These are phyloP conservation scores for Ramularia endophylla DNA, from an alignment of 2,329 filamentous ascomycete genomes.

Conservation along the genomic window DNA sequence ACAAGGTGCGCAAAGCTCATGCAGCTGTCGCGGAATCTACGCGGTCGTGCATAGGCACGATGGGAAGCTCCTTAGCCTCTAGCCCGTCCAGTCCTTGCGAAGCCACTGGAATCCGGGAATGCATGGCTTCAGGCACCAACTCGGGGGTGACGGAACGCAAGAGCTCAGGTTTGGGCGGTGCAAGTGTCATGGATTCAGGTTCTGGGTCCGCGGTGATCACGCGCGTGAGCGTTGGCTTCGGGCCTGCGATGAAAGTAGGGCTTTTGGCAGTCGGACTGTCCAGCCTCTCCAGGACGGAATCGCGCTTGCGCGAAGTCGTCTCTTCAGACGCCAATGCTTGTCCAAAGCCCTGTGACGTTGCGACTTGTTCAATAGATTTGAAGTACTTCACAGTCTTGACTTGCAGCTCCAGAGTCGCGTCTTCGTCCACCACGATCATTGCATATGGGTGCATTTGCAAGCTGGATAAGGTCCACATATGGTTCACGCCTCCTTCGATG, in stretches of 20 bases:
- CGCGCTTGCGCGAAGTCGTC: constrained; percentile 27
- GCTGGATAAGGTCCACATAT: constrained; percentile 84
- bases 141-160: constrained; percentile 29
- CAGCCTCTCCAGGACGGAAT: constrained; percentile 32
- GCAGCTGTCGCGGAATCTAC: constrained; percentile 22
- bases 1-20: background rate
- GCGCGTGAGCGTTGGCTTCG: constrained; percentile 12
- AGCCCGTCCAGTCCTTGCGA: constrained; percentile 18
- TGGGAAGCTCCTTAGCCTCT: constrained; percentile 27
- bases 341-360: constrained; percentile 39
- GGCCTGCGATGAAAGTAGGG: constrained; percentile 16
- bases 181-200: constrained; percentile 17
- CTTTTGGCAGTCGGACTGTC: constrained; percentile 27
- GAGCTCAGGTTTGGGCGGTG: constrained; percentile 15
- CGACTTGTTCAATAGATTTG: constrained; percentile 45
- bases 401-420: constrained; percentile 48
- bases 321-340: constrained; percentile 37
- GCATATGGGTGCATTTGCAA: constrained; percentile 76
- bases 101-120: constrained; percentile 21
- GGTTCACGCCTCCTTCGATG: constrained; percentile 75
- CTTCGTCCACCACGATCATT: constrained; percentile 78
- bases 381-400: constrained; percentile 44
- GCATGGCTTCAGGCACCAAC: constrained; percentile 33
- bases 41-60: constrained; percentile 30
- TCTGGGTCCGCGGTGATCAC: constrained; percentile 27